Conservation (phyloP, 495 filamentous ascomycete species). For the Penicillium samsonianum region DNA sequence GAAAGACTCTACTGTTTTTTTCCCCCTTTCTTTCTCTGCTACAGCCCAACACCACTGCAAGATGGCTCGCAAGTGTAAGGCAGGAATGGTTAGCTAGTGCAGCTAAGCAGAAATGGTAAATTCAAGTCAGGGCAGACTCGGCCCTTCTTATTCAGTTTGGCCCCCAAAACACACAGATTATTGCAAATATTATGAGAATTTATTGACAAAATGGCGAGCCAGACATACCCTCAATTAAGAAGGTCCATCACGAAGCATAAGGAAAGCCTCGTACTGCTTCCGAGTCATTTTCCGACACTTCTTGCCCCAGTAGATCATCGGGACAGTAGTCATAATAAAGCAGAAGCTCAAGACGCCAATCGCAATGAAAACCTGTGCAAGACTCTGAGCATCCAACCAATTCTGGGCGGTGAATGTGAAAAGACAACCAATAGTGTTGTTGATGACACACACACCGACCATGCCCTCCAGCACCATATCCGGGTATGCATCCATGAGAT, state of each 20-base stretch:
- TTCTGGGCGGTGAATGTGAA: constrained; percentile 32
- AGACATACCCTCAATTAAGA: not conserved
- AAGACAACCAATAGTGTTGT: constrained; percentile 38
- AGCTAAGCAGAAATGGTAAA: not conserved
- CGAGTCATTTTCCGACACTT: constrained; percentile 17
- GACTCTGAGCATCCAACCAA: constrained; percentile 25
- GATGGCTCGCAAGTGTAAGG: not conserved
- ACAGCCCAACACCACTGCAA: not conserved
- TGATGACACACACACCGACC: constrained; percentile 40
- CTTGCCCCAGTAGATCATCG: constrained; percentile 26
- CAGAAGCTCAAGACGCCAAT: constrained; percentile 28
- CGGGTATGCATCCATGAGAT: constrained; percentile 36
- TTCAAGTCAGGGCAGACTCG: not conserved
- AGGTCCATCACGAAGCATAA: constrained; percentile 21
- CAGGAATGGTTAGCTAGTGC: not conserved
- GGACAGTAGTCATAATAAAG: constrained; percentile 21
- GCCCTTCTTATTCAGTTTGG: not conserved
- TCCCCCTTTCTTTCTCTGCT: not conserved
- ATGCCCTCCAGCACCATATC: constrained; percentile 39
- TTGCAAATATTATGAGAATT: not conserved
- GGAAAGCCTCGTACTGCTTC: constrained; percentile 22
- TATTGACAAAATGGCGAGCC: not conserved
- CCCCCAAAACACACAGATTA: not conserved
- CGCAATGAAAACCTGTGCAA: constrained; percentile 30
- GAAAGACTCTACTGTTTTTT: not conserved